A percentile compares a stretch with the other conserved stretches of the same genome.
Evolutionary conservation across 2,329 filamentous ascomycete genomes (phyloP).

Genomic region (Ilyonectria sp.): DNA sequence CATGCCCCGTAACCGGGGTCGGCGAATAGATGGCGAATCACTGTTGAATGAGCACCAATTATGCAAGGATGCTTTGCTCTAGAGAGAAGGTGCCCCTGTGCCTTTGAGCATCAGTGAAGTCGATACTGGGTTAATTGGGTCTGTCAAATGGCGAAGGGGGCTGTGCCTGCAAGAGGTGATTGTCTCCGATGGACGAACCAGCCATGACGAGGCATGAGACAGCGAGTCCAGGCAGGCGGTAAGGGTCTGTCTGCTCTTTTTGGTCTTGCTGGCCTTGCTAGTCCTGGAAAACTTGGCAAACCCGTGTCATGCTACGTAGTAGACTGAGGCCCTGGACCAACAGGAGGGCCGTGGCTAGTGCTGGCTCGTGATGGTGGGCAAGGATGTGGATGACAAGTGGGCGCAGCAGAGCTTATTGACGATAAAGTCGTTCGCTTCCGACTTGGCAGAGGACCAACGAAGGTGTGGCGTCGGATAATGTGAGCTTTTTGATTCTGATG

Average conservation of each 20-base stretch:
- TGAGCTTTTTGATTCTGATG: not conserved
- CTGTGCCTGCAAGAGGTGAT: conserved; percentile 14
- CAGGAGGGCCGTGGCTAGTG: not conserved
- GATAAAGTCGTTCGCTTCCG: conserved; percentile 44
- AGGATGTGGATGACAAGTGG: conserved; percentile 34
- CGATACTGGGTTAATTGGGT: not conserved
- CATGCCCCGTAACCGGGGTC: too few relatives aligned
- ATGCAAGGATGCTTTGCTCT: not conserved
- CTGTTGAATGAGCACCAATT: not conserved
- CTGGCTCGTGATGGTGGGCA: conserved; percentile 18
- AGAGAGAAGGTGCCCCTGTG: not conserved
- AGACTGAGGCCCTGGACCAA: not conserved
- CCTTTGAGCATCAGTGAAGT: not conserved
- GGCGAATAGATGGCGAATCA: not conserved
- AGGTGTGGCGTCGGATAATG: conserved; percentile 14
- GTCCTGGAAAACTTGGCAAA: not conserved
- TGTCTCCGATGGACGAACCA: not conserved
- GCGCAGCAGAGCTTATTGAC: conserved; percentile 48
- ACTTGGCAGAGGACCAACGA: conserved; percentile 38
- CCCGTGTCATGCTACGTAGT: not conserved
- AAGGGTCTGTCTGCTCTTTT: not conserved
- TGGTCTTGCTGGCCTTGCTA: not conserved
- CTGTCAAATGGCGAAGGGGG: conserved; percentile 5
- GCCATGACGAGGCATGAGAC: not conserved
- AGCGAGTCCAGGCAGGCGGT: not conserved